Conservation (phyloP, 2,329 filamentous ascomycete species). For the Exserohilum rostratum region DNA sequence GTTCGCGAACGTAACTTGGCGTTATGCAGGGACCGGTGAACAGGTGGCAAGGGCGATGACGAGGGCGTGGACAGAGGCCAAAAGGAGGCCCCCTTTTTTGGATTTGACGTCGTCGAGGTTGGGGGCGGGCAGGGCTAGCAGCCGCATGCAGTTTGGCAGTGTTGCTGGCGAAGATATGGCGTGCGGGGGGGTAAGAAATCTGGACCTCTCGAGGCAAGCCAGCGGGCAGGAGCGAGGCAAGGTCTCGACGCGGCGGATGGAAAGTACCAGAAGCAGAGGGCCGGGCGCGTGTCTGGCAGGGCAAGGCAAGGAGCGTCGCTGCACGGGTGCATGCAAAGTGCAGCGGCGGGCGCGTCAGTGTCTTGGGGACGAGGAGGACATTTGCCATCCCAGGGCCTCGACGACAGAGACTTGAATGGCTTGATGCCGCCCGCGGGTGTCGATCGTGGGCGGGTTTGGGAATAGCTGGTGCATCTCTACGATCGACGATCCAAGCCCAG, state of each 20-base stretch:
- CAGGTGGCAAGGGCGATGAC: slow-evolving; percentile 19
- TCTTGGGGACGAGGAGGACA: not conserved
- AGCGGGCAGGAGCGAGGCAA: slow-evolving; percentile 13
- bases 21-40: slow-evolving; percentile 29
- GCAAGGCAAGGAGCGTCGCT: not conserved
- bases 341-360: slow-evolving; percentile 4
- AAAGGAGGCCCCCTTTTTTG: slow-evolving; percentile 14
- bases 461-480: slow-evolving; percentile 1
- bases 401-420: slow-evolving; percentile 12
- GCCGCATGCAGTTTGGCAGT: slow-evolving; percentile 14
- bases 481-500: slow-evolving; percentile 24
- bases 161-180: slow-evolving; percentile 5
- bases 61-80: slow-evolving; percentile 10
- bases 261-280: slow-evolving; percentile 7
- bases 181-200: slow-evolving; percentile 12
- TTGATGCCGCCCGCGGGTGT: slow-evolving; percentile 24
- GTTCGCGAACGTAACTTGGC: slow-evolving; percentile 20
- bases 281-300: not conserved
- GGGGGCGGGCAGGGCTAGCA: slow-evolving; percentile 6
- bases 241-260: slow-evolving; percentile 1
- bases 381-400: slow-evolving; percentile 3
- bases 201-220: slow-evolving; percentile 1
- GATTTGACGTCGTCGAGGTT: slow-evolving; percentile 7
- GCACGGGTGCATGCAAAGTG: slow-evolving; percentile 3
- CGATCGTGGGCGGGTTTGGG: slow-evolving; percentile 21